Base-by-base conservation (phyloP, 2,329 filamentous ascomycete species). In the Chrysosporium queenslandicum region DNA sequence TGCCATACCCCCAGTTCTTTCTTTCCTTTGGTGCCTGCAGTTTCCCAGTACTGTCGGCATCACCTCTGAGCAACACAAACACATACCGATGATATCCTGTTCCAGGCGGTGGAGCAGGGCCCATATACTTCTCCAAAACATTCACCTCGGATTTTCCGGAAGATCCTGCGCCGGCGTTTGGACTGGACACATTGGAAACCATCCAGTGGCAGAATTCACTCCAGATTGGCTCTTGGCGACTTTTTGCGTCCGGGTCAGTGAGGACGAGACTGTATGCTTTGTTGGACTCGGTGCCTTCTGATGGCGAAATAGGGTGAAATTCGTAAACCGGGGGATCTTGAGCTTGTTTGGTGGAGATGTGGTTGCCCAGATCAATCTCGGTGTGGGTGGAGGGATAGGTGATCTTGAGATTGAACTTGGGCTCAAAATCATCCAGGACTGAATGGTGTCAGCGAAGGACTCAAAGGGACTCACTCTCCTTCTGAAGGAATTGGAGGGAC, bases 401-500 rank as follows among this genome's bases (percentile, higher is more conserved):
- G 7, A 78, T 67, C 41, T 70, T 66, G 37, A 83, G 60, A 36
- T 72, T 70, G 50, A 81, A 67, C 5, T 70, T 70, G 4, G 81
- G 80, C 2, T 71, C 63, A 64, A 84, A 83, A 55, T 78, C 74
- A 57, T 82, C 74, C 53, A 83, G 72, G 18, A 83, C 78, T 78
- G 32, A 29, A 14, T 23, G 21, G 7, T 1, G 4, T 12, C 29
- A 18, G 25, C 37, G 32, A 41, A 23, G 21, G 20, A 29, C 7
- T n/a, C 21, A 12, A 21, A 9, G 9, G 7, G n/a, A 41, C 9
- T 5, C 2, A 6, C 4, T 40, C 36, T n/a, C n/a, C n/a, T n/a
- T 40, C 2, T 5, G 27, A 18, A 29, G 39, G 25, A 23, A 7
- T 3, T 8, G n/a, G 11, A 7, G 4, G 3, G 30, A 25, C 52